Conservation (phyloP, 202 grass and related monocot species). For the Carex arenaria region DNA sequence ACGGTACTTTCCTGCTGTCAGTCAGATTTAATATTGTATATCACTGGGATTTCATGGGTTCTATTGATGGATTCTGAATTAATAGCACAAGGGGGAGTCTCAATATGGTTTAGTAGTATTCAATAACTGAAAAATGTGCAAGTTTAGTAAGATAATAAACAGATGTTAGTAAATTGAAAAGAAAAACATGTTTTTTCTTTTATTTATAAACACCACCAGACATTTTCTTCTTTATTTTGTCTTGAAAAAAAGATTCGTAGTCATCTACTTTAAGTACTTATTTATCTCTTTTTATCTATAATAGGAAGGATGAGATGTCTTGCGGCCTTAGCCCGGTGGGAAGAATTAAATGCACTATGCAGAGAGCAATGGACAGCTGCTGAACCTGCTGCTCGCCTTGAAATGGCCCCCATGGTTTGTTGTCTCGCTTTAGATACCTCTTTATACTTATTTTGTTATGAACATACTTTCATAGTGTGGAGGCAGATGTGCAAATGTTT, state of each 20-base stretch:
- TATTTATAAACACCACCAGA: neutral
- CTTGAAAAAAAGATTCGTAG: neutral
- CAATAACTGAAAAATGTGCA: neutral
- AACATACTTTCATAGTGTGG: conserved; percentile 14
- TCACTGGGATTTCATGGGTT: neutral
- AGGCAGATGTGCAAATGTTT: neutral
- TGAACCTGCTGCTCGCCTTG: conserved; percentile 80
- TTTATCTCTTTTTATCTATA: neutral
- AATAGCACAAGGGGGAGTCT: neutral
- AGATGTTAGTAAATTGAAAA: neutral
- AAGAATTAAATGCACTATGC: conserved; percentile 85
- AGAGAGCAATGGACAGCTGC: conserved; percentile 97
- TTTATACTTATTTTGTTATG: neutral
- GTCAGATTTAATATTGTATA: neutral
- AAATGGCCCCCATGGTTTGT: conserved; percentile 99
- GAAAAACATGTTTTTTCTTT: neutral
- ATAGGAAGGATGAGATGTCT: conserved; percentile 92
- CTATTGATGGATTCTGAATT: neutral
- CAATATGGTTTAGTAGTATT: neutral
- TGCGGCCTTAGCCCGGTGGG: conserved; percentile 87
- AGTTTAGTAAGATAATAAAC: neutral
- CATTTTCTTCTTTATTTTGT: neutral
- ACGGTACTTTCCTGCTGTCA: neutral
- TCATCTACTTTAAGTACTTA: conserved; percentile 6
- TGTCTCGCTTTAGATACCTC: conserved; percentile 19